Percentiles rank a stretch among this genome's conserved stretches.
Conservation (phyloP, 345 rosid species). For the Lumnitzera littorea region DNA sequence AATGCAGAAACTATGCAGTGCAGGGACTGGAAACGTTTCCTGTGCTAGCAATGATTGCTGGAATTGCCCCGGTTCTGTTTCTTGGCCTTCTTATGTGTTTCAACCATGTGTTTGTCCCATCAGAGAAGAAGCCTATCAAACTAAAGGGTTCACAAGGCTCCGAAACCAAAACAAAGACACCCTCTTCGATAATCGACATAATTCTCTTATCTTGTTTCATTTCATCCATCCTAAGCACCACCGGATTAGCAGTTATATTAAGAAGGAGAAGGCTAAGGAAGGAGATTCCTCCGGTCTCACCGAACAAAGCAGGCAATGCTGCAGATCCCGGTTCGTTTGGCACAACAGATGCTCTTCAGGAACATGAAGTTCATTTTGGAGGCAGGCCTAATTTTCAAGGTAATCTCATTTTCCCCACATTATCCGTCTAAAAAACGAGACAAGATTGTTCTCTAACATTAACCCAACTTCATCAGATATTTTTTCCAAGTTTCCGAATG, state of each 20-base stretch:
- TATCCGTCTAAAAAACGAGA: neutral
- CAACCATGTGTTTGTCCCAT: constrained; percentile 40
- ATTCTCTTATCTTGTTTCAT: constrained; percentile 48
- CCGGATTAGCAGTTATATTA: constrained; percentile 34
- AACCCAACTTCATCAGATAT: constrained; percentile 32
- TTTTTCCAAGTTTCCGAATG: constrained; percentile 36
- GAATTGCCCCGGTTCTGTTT: constrained; percentile 35
- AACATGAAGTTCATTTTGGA: constrained; percentile 54
- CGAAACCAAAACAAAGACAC: constrained; percentile 34
- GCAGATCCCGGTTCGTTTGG: constrained; percentile 22
- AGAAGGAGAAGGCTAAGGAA: constrained; percentile 49
- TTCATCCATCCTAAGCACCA: constrained; percentile 29
- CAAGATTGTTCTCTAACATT: neutral
- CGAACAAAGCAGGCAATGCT: constrained; percentile 13
- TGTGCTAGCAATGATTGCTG: constrained; percentile 35
- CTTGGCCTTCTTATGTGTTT: constrained; percentile 38
- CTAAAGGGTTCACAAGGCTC: constrained; percentile 6
- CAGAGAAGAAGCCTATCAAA: constrained; percentile 26
- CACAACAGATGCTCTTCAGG: constrained; percentile 20
- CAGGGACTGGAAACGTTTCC: constrained; percentile 42
- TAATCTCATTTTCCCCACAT: constrained; percentile 11
- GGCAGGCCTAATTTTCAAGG: constrained; percentile 75
- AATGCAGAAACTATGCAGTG: constrained; percentile 30
- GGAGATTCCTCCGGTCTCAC: constrained; percentile 24
- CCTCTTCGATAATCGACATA: constrained; percentile 62